These are phyloP conservation scores for Cordyceps cateniannulata DNA, from an alignment of 2,329 filamentous ascomycete species.

Conservation along the genomic window DNA sequence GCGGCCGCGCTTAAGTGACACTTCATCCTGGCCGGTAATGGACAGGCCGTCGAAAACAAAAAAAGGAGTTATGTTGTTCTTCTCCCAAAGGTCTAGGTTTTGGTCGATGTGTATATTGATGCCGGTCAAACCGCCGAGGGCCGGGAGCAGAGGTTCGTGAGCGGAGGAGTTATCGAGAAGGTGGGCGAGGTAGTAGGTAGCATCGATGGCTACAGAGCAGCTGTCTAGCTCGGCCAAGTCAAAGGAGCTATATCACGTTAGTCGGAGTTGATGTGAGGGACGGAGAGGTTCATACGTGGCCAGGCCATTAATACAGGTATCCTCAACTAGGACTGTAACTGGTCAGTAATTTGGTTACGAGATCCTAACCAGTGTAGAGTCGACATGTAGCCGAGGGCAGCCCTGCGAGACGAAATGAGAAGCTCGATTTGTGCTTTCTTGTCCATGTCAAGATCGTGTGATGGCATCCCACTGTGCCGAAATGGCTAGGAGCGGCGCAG, in stretches of 20 bases:
- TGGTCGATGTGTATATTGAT: conserved; percentile 68
- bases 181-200: conserved; percentile 77
- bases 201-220: conserved; percentile 76
- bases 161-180: conserved; percentile 64
- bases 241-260: conserved; percentile 39
- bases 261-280: background rate
- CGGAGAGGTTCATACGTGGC: conserved; percentile 19
- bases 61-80: conserved; percentile 64
- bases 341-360: background rate
- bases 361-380: background rate
- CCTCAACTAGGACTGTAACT: conserved; percentile 29
- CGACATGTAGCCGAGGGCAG: too few relatives aligned
- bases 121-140: conserved; percentile 81
- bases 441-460: background rate
- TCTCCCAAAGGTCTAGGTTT: conserved; percentile 67
- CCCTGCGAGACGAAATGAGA: too few relatives aligned
- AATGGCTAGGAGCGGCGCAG: background rate
- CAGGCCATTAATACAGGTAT: conserved; percentile 34
- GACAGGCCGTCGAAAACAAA: conserved; percentile 92
- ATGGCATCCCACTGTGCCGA: background rate
- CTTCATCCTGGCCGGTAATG: conserved; percentile 67
- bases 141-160: conserved; percentile 82
- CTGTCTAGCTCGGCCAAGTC: conserved; percentile 66
- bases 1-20: conserved; percentile 56
- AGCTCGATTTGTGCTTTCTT: too few relatives aligned